Conservation (phyloP, 306 rosid genomes). For the Fagus crenata region DNA sequence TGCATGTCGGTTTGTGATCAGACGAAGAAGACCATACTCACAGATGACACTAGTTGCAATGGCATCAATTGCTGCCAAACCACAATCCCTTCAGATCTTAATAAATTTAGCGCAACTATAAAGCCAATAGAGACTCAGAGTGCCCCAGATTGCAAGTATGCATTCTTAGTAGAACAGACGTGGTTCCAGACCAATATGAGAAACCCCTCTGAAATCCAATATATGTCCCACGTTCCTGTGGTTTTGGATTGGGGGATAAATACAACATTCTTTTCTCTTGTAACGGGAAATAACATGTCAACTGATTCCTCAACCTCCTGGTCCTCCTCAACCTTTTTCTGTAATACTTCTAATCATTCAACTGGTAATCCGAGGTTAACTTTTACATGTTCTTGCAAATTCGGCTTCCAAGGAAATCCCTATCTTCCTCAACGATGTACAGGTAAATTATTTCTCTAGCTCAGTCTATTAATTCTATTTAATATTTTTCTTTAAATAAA, state of each 20-base stretch:
- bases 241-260: neutral
- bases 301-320: rapidly evolving
- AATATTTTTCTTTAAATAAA: too few species aligned
- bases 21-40: too few species aligned
- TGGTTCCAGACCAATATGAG: neutral
- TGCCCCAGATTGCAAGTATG: neutral
- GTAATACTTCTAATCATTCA: too few species aligned
- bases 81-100: neutral
- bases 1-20: neutral
- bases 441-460: neutral
- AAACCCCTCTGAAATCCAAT: too few species aligned
- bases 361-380: neutral
- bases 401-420: neutral
- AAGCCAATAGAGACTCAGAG: rapidly evolving
- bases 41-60: neutral
- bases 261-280: too few species aligned
- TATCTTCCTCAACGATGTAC: neutral
- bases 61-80: too few species aligned
- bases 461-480: too few species aligned
- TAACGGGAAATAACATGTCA: too few species aligned
- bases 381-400: neutral
- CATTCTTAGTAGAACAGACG: neutral
- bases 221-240: neutral
- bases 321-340: too few species aligned
- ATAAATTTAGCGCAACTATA: rapidly evolving